phyloP scores from a whole-genome alignment of 2,329 filamentous ascomycete species.

The Ascochyta viciae-villosae region DNA sequence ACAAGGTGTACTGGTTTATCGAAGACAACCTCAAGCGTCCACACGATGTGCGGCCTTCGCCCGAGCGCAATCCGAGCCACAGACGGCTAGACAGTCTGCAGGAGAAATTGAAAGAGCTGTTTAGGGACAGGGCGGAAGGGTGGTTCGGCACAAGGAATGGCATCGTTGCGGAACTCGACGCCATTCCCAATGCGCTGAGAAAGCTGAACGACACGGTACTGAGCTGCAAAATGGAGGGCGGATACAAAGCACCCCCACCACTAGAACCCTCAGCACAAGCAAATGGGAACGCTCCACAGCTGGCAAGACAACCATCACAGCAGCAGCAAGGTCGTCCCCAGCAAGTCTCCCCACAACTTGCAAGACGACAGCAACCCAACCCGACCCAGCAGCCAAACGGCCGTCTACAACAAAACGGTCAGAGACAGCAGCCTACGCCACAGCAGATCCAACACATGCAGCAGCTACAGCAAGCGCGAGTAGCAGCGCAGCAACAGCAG shows the following conservation, averaged over 20 bases:
- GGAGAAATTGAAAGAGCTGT: constrained; percentile 44
- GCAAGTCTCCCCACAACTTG: constrained; percentile 21
- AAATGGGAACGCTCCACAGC: constrained; percentile 11
- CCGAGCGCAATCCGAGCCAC: constrained; percentile 37
- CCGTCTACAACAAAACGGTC: constrained; percentile 3
- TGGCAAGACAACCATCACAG: constrained; percentile 16
- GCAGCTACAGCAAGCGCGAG: constrained; percentile 16
- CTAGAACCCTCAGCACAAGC: constrained; percentile 18
- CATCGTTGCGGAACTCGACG: constrained; percentile 46
- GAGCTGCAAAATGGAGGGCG: constrained; percentile 40
- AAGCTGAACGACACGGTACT: constrained; percentile 49
- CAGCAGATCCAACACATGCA: constrained; percentile 17
- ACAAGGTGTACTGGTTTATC: constrained; percentile 48
- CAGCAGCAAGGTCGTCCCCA: constrained; percentile 21
- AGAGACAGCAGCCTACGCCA: constrained; percentile 7
- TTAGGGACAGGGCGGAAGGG: constrained; percentile 34
- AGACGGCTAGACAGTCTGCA: constrained; percentile 39
- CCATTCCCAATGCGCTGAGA: constrained; percentile 45
- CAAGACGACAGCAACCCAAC: constrained; percentile 8
- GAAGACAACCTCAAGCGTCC: constrained; percentile 38
- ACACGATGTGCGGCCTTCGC: constrained; percentile 31
- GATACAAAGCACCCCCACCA: constrained; percentile 31
- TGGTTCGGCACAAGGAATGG: constrained; percentile 51
- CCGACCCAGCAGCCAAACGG: constrained; percentile 7
- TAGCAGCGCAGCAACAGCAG: background rate